phyloP scores from a whole-genome alignment of 2,329 filamentous ascomycete species.

The Monosporascus cannonballus region DNA sequence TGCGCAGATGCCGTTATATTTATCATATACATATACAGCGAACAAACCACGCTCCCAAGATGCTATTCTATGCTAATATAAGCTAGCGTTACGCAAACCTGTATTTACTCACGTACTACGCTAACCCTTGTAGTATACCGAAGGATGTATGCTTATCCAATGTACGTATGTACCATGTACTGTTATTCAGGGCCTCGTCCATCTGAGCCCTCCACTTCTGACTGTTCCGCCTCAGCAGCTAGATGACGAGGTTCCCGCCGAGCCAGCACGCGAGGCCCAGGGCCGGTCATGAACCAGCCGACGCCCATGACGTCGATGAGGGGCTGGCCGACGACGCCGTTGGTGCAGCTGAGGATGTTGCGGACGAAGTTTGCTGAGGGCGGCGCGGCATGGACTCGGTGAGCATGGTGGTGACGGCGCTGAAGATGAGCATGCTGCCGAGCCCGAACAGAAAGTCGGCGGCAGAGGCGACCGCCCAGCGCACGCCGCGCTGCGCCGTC shows the following conservation, averaged over 20 bases:
- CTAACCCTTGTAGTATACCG: background rate
- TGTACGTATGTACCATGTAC: background rate
- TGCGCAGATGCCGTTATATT: background rate
- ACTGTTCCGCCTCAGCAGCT: slow-evolving; percentile 54
- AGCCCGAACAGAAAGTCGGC: slow-evolving; percentile 71
- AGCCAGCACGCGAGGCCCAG: slow-evolving; percentile 47
- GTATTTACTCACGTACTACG: too few relatives aligned
- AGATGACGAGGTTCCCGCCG: slow-evolving; percentile 52
- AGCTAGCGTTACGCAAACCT: background rate
- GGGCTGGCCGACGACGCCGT: slow-evolving; percentile 62
- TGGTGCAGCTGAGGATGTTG: slow-evolving; percentile 72
- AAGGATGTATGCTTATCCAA: background rate
- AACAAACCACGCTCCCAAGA: too few relatives aligned
- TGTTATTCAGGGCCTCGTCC: slow-evolving; percentile 39
- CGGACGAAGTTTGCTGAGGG: slow-evolving; percentile 74
- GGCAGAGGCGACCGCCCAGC: slow-evolving; percentile 57
- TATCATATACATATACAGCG: background rate
- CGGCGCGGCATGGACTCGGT: slow-evolving; percentile 75
- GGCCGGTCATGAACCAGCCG: slow-evolving; percentile 70
- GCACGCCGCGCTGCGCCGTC: slow-evolving; percentile 58
- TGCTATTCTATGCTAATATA: too few relatives aligned
- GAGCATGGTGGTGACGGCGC: slow-evolving; percentile 71
- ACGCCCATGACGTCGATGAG: slow-evolving; percentile 65
- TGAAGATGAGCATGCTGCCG: slow-evolving; percentile 74
- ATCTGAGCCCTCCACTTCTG: slow-evolving; percentile 58